Conservation (phyloP, 805 yeast genomes). For the Wickerhamiella hasegawae region DNA sequence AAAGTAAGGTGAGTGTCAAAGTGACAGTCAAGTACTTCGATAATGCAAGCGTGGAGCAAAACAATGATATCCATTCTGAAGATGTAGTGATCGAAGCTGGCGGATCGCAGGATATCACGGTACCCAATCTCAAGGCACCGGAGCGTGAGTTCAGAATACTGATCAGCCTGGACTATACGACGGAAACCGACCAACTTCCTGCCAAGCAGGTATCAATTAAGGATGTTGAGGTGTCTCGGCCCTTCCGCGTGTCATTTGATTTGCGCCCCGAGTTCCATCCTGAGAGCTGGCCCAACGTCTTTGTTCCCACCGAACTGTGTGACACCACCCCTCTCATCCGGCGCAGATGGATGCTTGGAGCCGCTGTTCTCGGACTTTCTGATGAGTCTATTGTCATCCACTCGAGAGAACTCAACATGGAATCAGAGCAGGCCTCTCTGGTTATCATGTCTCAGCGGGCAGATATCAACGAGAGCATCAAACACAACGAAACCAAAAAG, state of each 20-base stretch:
- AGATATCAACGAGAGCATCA: not conserved
- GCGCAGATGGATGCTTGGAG: constrained; percentile 22
- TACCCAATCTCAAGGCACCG: constrained; percentile 6
- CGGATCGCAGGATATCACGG: not conserved
- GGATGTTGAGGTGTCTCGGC: constrained; percentile 20
- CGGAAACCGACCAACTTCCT: constrained; percentile 16
- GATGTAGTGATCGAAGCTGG: not conserved
- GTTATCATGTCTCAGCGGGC: not conserved
- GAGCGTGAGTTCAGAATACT: constrained; percentile 5
- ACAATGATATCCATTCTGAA: not conserved
- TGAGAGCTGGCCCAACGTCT: constrained; percentile 24
- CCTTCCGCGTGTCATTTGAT: constrained; percentile 24
- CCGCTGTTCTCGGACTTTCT: constrained; percentile 17
- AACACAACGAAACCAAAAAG: constrained; percentile 4
- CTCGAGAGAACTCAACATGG: not conserved
- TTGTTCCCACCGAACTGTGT: constrained; percentile 16
- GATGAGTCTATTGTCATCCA: constrained; percentile 6
- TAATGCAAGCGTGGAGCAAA: not conserved
- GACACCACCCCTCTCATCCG: constrained; percentile 18
- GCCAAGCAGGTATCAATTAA: constrained; percentile 13
- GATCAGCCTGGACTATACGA: constrained; percentile 8
- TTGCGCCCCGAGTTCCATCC: constrained; percentile 21
- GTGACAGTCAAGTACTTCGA: not conserved
- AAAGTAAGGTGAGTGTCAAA: not conserved
- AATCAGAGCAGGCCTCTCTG: not conserved